phyloP scores from a whole-genome alignment of 352 stramenopile species.

The Plasmopara viticola region DNA sequence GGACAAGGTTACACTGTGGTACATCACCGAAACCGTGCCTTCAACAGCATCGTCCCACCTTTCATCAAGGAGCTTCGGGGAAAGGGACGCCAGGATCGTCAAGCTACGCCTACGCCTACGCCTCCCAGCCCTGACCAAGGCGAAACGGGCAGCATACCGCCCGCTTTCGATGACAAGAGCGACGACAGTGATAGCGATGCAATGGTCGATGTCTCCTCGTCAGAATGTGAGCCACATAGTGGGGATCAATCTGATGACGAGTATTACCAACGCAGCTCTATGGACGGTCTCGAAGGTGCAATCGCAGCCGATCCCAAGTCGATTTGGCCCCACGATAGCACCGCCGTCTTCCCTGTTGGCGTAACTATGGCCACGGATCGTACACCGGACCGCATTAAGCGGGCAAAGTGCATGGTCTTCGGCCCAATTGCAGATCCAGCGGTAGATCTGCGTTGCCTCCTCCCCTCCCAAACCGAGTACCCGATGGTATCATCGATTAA shows the following conservation, averaged over 20 bases:
- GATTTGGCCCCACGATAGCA: neutral
- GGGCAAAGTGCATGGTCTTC: neutral
- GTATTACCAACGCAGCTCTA: neutral
- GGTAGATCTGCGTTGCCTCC: neutral
- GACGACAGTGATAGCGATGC: neutral
- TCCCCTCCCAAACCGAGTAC: neutral
- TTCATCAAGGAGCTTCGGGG: no score
- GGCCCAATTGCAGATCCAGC: neutral
- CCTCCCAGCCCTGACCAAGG: no score
- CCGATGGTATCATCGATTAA: neutral
- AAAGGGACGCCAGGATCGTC: no score
- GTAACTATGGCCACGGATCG: no score
- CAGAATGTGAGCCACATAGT: slow-evolving; percentile 1
- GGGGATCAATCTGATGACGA: neutral
- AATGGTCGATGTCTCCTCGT: neutral
- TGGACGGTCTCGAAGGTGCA: neutral
- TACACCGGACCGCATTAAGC: neutral
- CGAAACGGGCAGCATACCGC: neutral
- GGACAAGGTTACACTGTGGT: no score
- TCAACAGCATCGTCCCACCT: no score
- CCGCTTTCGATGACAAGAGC: neutral
- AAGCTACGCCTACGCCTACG: no score
- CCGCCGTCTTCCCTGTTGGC: neutral
- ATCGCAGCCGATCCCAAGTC: neutral
- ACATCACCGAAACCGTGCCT: no score